Evolutionary conservation across 495 filamentous ascomycete species (phyloP), one percentile per base, ranked within the genome.

Genomic region (Hyaloscypha bicolor): DNA sequence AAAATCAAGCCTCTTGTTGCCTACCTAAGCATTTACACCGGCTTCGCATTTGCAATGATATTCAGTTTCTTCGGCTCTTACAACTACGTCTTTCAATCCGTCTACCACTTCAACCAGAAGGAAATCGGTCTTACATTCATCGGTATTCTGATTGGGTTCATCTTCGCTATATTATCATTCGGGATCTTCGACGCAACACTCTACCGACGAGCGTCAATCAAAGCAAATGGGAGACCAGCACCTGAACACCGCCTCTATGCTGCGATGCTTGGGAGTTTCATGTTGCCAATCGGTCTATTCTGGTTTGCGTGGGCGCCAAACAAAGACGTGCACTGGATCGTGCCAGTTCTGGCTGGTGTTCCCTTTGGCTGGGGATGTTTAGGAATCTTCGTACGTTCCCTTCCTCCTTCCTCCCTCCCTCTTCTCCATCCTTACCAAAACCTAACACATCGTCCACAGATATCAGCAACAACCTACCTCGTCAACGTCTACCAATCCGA

Each of bases 41-140:
- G 60, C n/a, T 73, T 70, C 53, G 57, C 65, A 16, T 73, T 68
- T 37, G 71, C 71, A 6, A 67, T 73, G 65, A 66, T 73, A 53
- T 73, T 70, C 53, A 58, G 42, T 29, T 71, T 73, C 62, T 71
- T 73, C 42, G 71, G 63, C 9, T 71, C 69, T n/a, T 69, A 69
- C 62, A 69, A 33, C 35, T 73, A 68, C 60, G 68, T 71, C 53
- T 71, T 66, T 48, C 66, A 71, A 65, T 39, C 31, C 1, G 69
- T 69, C 9, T 73, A 71, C 39, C 59, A 64, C 55, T 73, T 71
- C 66, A 69, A 71, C 60, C 69, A 69, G 42, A 66, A 69, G 22
- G 33, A 65, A 52, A 45, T 73, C 58, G 71, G 69, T 9, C 71
- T 73, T 29, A 62, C 69, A 6, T 73, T 71, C 60, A 33, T 73